phyloP scores from a whole-genome alignment of 768 basidiomycete genomes.

The Boletus barrowsii region DNA sequence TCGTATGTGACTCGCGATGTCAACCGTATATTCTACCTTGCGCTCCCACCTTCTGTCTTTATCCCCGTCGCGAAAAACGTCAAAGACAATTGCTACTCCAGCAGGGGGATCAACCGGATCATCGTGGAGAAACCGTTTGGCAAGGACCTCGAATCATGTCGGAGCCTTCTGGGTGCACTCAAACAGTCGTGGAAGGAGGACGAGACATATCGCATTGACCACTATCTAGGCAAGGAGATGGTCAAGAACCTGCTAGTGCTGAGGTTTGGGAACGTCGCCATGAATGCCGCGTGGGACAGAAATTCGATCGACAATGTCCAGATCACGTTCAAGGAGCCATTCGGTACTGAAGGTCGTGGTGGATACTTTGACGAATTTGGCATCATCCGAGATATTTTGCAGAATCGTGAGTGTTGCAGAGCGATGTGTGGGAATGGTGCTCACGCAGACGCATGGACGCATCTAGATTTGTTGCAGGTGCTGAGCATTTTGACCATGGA shows the following conservation, averaged over 20 bases:
- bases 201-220: constrained; percentile 98
- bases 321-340: constrained; percentile 99
- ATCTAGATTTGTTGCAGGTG: constrained; percentile 87
- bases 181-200: constrained; percentile 92
- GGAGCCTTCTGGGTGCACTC: constrained; percentile 71
- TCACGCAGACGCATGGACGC: constrained; percentile 16
- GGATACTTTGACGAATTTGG: constrained; percentile 99
- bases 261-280: constrained; percentile 90
- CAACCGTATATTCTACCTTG: constrained; percentile 95
- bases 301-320: constrained; percentile 96
- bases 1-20: constrained; percentile 57
- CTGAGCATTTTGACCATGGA: constrained; percentile 97
- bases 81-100: constrained; percentile 75
- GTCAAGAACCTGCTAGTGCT: constrained; percentile 97
- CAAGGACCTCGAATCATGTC: constrained; percentile 84
- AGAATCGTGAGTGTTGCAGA: constrained; percentile 78
- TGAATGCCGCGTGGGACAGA: constrained; percentile 91
- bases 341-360: constrained; percentile 99
- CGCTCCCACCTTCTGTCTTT: constrained; percentile 96
- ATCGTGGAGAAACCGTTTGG: constrained; percentile 99
- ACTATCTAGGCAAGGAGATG: constrained; percentile 99
- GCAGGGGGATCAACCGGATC: constrained; percentile 79
- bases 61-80: constrained; percentile 81
- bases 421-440: constrained; percentile 5
- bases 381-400: constrained; percentile 95